Conservation (phyloP, 208 protist genomes). For the Leishmania gerbilli region DNA sequence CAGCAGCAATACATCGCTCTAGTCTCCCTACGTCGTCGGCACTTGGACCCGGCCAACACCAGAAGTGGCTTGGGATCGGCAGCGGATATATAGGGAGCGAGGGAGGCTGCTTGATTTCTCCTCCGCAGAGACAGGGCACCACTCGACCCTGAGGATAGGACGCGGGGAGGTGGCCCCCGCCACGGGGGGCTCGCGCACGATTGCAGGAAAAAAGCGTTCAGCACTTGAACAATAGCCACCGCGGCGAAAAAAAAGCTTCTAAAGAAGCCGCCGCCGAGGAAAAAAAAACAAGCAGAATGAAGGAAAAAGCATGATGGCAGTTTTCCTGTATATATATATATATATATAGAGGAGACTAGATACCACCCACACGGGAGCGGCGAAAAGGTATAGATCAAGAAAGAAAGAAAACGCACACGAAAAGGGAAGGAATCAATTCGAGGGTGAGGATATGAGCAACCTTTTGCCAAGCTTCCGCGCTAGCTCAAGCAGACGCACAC, state of each 20-base stretch:
- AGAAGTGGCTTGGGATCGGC: neutral
- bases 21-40: neutral
- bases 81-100: neutral
- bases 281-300: constrained; percentile 3
- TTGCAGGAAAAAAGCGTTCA: neutral
- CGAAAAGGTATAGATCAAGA: neutral
- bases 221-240: neutral
- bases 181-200: no score
- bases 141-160: no score
- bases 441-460: neutral
- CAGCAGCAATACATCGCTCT: neutral
- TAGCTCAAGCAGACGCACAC: neutral
- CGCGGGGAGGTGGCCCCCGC: neutral
- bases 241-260: neutral
- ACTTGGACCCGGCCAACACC: neutral
- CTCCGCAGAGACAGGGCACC: neutral
- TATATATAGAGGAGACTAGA: neutral
- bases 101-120: neutral
- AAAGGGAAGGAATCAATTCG: neutral
- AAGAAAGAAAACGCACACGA: neutral
- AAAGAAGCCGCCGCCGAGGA: neutral
- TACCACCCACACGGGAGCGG: neutral
- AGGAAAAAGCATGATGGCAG: neutral
- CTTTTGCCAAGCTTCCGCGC: neutral
- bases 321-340: neutral